Conservation (phyloP, 768 basidiomycete genomes). For the Tephrocybe sp. region DNA sequence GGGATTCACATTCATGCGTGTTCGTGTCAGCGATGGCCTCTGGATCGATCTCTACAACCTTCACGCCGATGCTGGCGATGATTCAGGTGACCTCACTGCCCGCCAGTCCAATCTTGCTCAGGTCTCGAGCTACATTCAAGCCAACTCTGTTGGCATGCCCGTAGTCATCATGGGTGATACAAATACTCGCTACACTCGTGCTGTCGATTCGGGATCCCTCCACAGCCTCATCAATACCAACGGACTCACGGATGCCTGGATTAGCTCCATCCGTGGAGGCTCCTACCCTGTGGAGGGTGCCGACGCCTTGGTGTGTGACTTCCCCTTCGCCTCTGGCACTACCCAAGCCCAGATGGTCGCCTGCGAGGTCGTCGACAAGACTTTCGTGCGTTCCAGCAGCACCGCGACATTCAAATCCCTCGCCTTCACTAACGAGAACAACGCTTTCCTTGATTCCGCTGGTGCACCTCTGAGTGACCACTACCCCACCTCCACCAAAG, state of each 20-base stretch:
- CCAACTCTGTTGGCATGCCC: constrained; percentile 31
- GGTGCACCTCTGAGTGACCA: constrained; percentile 34
- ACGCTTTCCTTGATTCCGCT: constrained; percentile 27
- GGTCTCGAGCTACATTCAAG: constrained; percentile 25
- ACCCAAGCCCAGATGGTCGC: constrained; percentile 24
- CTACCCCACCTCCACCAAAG: constrained; percentile 28
- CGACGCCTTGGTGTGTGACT: constrained; percentile 26
- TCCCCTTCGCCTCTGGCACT: constrained; percentile 30
- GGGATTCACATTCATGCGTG: constrained; percentile 36
- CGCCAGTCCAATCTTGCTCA: constrained; percentile 32
- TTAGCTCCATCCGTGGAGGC: constrained; percentile 24
- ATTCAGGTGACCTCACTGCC: constrained; percentile 30
- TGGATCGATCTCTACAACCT: constrained; percentile 38
- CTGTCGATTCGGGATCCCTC: constrained; percentile 27
- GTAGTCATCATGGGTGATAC: constrained; percentile 38
- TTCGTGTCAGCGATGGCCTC: constrained; percentile 28
- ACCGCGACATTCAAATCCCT: constrained; percentile 21
- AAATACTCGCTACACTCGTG: constrained; percentile 33
- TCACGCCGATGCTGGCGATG: constrained; percentile 35
- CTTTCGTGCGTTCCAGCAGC: constrained; percentile 26
- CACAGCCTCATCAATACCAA: constrained; percentile 20
- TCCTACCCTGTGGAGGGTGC: constrained; percentile 25
- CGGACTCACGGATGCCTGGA: constrained; percentile 30
- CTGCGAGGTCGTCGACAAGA: constrained; percentile 40
- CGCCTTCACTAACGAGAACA: constrained; percentile 30